phyloP scores from a whole-genome alignment of 2,329 filamentous ascomycete genomes.

The Lecanoromycetidae sp. region DNA sequence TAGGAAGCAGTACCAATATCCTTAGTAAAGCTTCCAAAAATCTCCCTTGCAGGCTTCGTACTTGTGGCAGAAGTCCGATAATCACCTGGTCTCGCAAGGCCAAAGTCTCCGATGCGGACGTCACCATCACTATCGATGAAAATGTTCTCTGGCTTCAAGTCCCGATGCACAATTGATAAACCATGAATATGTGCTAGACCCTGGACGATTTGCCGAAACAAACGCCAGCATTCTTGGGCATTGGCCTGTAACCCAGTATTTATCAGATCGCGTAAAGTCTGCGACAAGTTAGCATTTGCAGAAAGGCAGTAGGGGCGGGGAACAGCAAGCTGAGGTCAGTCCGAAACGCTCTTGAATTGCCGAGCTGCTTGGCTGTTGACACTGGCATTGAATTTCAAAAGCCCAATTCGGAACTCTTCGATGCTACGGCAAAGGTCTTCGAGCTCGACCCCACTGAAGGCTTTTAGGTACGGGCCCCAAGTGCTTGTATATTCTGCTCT shows the following conservation, averaged over 20 bases:
- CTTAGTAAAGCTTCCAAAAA: slow-evolving; percentile 30
- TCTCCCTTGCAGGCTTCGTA: slow-evolving; percentile 19
- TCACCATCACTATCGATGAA: slow-evolving; percentile 81
- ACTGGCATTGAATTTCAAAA: no score
- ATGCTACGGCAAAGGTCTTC: neutral
- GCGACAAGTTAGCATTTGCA: slow-evolving; percentile 2
- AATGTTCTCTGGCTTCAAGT: slow-evolving; percentile 93
- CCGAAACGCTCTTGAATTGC: no score
- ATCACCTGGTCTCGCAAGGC: slow-evolving; percentile 80
- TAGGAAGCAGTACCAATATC: slow-evolving; percentile 74
- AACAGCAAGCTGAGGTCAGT: no score
- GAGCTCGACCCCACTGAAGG: no score
- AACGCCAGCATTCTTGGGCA: slow-evolving; percentile 68
- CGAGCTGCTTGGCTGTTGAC: no score
- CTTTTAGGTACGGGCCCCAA: no score
- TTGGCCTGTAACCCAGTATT: slow-evolving; percentile 61
- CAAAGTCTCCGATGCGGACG: slow-evolving; percentile 94
- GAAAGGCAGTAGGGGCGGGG: no score
- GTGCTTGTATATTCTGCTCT: neutral
- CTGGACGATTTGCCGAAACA: slow-evolving; percentile 84
- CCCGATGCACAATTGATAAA: slow-evolving; percentile 84
- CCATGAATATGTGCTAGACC: slow-evolving; percentile 82
- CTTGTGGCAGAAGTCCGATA: slow-evolving; percentile 48
- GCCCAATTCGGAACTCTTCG: neutral
- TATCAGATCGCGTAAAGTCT: slow-evolving; percentile 82